Evolutionary conservation across 2,329 filamentous ascomycete genomes (phyloP).

Genomic region (Colletotrichum shisoi): DNA sequence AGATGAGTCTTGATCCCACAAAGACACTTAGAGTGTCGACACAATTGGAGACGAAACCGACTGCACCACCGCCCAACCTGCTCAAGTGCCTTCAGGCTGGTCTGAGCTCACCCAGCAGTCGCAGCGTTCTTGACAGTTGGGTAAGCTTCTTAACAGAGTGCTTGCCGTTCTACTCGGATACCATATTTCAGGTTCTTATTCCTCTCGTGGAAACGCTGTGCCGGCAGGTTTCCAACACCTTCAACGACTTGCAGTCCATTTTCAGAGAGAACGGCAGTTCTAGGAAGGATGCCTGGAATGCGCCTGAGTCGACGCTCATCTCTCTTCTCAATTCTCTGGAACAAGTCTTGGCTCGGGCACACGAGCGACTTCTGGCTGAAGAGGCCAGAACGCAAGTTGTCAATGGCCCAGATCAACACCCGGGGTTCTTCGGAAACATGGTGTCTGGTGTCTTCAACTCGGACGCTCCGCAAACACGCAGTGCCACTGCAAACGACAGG

Average conservation of each 20-base stretch:
- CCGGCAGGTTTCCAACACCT: conserved; percentile 75
- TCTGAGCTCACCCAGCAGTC: conserved; percentile 76
- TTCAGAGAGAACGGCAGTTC: conserved; percentile 57
- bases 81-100: conserved; percentile 85
- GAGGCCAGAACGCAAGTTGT: conserved; percentile 72
- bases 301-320: conserved; percentile 77
- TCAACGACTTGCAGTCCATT: conserved; percentile 71
- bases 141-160: conserved; percentile 83
- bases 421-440: conserved; percentile 93
- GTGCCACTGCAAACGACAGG: conserved; percentile 87
- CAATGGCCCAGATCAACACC: conserved; percentile 83
- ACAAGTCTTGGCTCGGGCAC: conserved; percentile 84
- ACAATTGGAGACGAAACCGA: conserved; percentile 44
- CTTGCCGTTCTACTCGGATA: conserved; percentile 81
- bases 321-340: conserved; percentile 93
- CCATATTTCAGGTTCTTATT: conserved; percentile 88
- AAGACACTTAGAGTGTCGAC: conserved; percentile 53
- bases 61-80: conserved; percentile 72
- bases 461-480: conserved; percentile 78
- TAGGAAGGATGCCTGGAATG: conserved; percentile 45
- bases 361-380: conserved; percentile 80
- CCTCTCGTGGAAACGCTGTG: conserved; percentile 92
- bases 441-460: conserved; percentile 88
- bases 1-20: conserved; percentile 53
- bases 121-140: conserved; percentile 88